Conservation (phyloP, 2,329 filamentous ascomycete species). For the Colletotrichum liriopes region DNA sequence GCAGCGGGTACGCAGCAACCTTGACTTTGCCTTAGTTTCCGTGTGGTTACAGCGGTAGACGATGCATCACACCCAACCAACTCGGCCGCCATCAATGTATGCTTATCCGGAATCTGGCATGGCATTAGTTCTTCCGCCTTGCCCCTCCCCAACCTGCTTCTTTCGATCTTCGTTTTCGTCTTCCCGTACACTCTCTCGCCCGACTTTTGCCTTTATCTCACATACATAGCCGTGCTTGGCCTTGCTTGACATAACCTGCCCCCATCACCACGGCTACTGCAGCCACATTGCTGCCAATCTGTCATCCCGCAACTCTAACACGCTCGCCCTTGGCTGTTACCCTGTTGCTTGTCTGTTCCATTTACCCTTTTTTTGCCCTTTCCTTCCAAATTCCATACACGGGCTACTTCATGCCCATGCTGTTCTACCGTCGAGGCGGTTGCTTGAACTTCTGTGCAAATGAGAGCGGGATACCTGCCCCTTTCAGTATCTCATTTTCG, state of each 20-base stretch:
- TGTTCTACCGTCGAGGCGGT: neutral
- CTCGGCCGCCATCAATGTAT: neutral
- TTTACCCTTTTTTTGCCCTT: neutral
- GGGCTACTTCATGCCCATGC: slow-evolving; percentile 8
- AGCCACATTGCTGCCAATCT: slow-evolving; percentile 26
- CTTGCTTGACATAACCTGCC: neutral
- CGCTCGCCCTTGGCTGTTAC: neutral
- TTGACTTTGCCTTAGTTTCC: neutral
- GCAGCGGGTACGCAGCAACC: slow-evolving; percentile 19
- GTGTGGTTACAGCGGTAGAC: neutral
- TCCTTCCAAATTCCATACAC: slow-evolving; percentile 16
- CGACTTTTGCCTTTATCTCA: neutral
- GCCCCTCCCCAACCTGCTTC: neutral
- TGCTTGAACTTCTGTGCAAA: slow-evolving; percentile 8
- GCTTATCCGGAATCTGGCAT: slow-evolving; percentile 9
- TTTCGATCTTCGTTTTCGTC: neutral
- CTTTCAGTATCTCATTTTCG: slow-evolving; percentile 19
- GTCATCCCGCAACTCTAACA: slow-evolving; percentile 35
- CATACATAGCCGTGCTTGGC: neutral
- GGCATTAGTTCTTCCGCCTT: neutral
- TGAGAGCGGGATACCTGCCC: neutral
- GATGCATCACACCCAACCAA: too few species aligned
- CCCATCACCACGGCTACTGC: slow-evolving; percentile 14
- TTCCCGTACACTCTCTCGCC: neutral
- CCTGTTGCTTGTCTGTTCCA: neutral